A percentile compares a stretch with the other conserved stretches of the same genome.
Conservation (phyloP, 148 eudicot species). For the Chenopodium album region DNA sequence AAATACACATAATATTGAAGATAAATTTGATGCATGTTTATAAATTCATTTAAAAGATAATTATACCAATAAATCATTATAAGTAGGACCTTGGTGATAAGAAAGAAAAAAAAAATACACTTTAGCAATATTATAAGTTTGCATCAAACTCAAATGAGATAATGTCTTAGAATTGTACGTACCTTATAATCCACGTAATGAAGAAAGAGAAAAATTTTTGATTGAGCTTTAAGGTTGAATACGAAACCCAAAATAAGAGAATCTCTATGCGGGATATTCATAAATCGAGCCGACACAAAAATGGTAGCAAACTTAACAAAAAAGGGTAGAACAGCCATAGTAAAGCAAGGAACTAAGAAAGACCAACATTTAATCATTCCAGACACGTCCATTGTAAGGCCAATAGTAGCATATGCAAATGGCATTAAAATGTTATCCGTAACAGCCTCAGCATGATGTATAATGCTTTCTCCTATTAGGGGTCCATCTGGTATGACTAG, state of each 20-base stretch:
- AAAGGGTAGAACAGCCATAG: slow-evolving; percentile 34
- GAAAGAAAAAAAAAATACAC: no score
- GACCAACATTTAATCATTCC: slow-evolving; percentile 48
- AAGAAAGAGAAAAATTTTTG: neutral
- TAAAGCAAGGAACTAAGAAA: slow-evolving; percentile 43
- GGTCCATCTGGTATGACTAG: slow-evolving; percentile 82
- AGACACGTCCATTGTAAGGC: slow-evolving; percentile 50
- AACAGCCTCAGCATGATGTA: slow-evolving; percentile 54
- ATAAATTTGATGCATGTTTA: no score
- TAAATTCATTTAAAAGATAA: no score
- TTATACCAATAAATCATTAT: no score
- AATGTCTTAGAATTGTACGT: neutral
- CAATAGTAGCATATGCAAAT: slow-evolving; percentile 58
- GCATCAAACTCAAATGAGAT: no score
- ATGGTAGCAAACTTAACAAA: slow-evolving; percentile 43
- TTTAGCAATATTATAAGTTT: no score
- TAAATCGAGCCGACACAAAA: slow-evolving; percentile 41
- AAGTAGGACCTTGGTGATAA: no score
- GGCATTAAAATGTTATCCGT: slow-evolving; percentile 55
- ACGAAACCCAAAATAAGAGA: slow-evolving; percentile 54
- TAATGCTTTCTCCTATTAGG: slow-evolving; percentile 63
- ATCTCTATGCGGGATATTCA: slow-evolving; percentile 53
- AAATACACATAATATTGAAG: no score
- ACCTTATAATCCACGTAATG: slow-evolving; percentile 6
- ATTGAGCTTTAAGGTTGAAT: slow-evolving; percentile 64